phyloP scores from a whole-genome alignment of 176 grass and related monocot species.

The Carex parvula region DNA sequence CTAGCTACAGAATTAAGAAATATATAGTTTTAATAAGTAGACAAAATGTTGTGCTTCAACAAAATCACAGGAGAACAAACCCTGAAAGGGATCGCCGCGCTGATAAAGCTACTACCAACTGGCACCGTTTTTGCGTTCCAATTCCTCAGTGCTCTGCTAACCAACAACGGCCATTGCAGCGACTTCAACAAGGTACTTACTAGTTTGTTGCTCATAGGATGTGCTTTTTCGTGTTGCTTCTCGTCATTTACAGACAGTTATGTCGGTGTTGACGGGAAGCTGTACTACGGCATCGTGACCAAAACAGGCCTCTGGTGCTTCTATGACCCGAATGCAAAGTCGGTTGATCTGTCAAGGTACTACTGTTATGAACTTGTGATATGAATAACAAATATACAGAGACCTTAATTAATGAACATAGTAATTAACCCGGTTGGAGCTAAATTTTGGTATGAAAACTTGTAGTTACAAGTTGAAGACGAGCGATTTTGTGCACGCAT shows the following conservation, averaged over 20 bases:
- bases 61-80: not conserved
- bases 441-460: not conserved
- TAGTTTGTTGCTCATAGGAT: not conserved
- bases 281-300: slow-evolving; percentile 29
- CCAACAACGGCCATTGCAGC: slow-evolving; percentile 23
- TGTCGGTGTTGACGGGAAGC: slow-evolving; percentile 14
- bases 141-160: slow-evolving; percentile 27
- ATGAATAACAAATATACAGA: not conserved
- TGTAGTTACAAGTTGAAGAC: slow-evolving; percentile 39
- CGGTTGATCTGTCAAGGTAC: slow-evolving; percentile 12
- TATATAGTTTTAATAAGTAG: no score
- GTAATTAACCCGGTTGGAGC: no score
- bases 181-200: slow-evolving; percentile 18
- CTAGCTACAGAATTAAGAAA: not conserved
- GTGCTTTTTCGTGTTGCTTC: slow-evolving; percentile 18
- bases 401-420: no score
- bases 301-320: slow-evolving; percentile 25
- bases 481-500: slow-evolving; percentile 53
- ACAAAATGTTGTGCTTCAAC: slow-evolving; percentile 1
- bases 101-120: slow-evolving; percentile 24
- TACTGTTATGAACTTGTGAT: not conserved
- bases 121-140: slow-evolving; percentile 22
- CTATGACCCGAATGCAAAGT: not conserved
- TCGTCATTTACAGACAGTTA: slow-evolving; percentile 38
- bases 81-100: slow-evolving; percentile 15